phyloP scores from a whole-genome alignment of 83 land plant species.

The Picea abies region DNA sequence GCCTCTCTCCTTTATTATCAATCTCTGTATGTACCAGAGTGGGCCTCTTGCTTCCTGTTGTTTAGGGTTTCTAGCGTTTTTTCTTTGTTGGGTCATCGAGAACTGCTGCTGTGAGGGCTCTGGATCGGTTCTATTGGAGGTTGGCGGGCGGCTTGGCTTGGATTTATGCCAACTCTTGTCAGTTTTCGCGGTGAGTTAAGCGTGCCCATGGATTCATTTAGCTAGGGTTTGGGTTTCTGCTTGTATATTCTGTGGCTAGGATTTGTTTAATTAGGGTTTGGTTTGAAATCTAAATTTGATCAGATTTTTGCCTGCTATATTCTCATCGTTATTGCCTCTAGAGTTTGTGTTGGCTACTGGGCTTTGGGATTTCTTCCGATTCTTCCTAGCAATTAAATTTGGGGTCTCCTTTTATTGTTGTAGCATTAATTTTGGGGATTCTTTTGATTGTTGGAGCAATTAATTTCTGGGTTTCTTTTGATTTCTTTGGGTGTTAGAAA shows the following conservation, averaged over 20 bases:
- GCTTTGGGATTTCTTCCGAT: too few relatives aligned
- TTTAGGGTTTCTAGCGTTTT: not conserved
- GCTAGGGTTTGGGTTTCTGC: not conserved
- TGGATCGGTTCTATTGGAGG: constrained; percentile 1
- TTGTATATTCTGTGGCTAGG: not conserved
- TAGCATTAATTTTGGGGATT: not conserved
- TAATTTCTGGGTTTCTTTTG: not conserved
- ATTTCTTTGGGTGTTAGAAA: not conserved
- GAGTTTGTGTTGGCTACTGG: not conserved
- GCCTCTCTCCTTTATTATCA: not conserved
- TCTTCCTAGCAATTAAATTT: not conserved
- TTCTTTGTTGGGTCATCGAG: not conserved
- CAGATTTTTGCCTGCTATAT: too few relatives aligned
- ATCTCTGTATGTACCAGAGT: not conserved
- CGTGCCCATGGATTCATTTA: not conserved
- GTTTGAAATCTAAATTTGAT: too few relatives aligned
- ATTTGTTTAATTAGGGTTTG: too few relatives aligned
- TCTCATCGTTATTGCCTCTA: too few relatives aligned
- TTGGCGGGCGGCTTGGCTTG: constrained; percentile 9
- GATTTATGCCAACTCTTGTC: constrained; percentile 22
- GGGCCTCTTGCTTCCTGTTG: not conserved
- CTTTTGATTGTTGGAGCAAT: not conserved
- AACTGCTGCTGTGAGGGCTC: not conserved
- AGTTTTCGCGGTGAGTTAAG: constrained; percentile 4
- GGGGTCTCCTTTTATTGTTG: not conserved